phyloP scores from a whole-genome alignment of 345 rosid genomes.

The Hevea brasiliensis region DNA sequence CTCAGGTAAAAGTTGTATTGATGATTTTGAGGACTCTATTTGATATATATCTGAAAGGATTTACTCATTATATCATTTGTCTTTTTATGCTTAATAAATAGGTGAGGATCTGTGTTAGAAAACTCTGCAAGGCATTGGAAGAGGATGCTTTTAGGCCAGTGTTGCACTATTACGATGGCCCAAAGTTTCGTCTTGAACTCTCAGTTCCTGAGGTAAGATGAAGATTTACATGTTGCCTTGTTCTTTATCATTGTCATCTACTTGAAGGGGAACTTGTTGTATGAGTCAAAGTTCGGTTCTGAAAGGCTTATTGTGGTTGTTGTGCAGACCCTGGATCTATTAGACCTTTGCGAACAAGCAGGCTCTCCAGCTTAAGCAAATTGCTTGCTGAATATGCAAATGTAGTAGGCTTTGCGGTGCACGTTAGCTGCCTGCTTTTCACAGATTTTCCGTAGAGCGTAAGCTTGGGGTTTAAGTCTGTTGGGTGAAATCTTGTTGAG shows the following conservation, averaged over 20 bases:
- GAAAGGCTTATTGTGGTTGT: conserved; percentile 13
- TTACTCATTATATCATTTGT: neutral
- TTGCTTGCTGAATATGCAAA: conserved; percentile 14
- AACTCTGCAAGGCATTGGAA: conserved; percentile 91
- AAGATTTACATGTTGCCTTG: too few species aligned
- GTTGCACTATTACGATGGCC: conserved; percentile 94
- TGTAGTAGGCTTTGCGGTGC: conserved; percentile 28
- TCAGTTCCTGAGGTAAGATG: conserved; percentile 95
- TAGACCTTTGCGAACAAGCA: conserved; percentile 91
- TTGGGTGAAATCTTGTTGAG: conserved; percentile 28
- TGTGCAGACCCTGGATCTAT: conserved; percentile 78
- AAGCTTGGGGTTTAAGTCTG: conserved; percentile 43
- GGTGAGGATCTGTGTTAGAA: conserved; percentile 86
- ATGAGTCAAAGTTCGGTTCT: neutral
- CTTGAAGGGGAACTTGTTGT: neutral
- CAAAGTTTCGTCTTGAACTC: conserved; percentile 96
- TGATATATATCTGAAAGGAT: neutral
- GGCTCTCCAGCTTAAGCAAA: conserved; percentile 60
- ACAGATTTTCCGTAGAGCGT: conserved; percentile 45
- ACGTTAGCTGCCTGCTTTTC: conserved; percentile 36
- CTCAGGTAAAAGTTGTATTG: conserved; percentile 68
- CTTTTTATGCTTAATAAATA: conserved; percentile 18
- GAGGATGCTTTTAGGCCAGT: conserved; percentile 97
- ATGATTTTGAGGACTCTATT: neutral
- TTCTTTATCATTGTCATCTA: neutral